Conservation (phyloP, 768 basidiomycete species). For the Mycena polygramma region DNA sequence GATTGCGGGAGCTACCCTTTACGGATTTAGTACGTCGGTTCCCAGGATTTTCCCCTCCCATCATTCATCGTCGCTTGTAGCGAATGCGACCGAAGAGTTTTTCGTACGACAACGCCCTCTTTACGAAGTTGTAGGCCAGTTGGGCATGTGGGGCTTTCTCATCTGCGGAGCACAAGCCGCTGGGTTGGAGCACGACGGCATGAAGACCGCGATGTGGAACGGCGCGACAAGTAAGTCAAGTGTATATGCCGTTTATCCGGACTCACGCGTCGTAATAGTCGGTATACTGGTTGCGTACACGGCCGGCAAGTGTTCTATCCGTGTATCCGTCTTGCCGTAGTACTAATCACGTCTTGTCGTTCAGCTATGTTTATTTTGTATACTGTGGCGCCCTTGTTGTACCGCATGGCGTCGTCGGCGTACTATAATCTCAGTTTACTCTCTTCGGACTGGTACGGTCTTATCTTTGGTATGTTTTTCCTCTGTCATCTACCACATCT, state of each 20-base stretch:
- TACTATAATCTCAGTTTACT: conserved; percentile 89
- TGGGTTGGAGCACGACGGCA: conserved; percentile 75
- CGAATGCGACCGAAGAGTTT: conserved; percentile 91
- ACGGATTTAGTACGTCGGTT: conserved; percentile 80
- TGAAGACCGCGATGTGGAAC: conserved; percentile 79
- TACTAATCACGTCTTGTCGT: conserved; percentile 27
- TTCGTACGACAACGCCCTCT: conserved; percentile 84
- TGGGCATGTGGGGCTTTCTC: conserved; percentile 88
- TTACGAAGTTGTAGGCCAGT: conserved; percentile 89
- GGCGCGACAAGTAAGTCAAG: conserved; percentile 70
- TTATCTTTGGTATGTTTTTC: conserved; percentile 73
- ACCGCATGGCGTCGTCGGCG: conserved; percentile 87
- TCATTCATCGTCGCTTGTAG: conserved; percentile 50
- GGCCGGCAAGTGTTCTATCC: conserved; percentile 45
- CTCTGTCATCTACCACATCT: conserved; percentile 11
- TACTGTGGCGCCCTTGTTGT: conserved; percentile 87
- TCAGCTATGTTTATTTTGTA: conserved; percentile 88
- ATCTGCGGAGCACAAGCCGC: conserved; percentile 86
- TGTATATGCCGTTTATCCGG: conserved; percentile 2
- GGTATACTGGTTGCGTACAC: conserved; percentile 60
- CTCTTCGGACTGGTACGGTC: conserved; percentile 90
- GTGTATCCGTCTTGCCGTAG: conserved; percentile 17
- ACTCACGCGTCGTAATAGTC: conserved; percentile 45
- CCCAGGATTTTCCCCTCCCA: background rate
- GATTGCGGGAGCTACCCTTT: conserved; percentile 87